Evolutionary conservation across 2,329 filamentous ascomycete genomes (phyloP).

Genomic region (Macroventuria anomochaeta): DNA sequence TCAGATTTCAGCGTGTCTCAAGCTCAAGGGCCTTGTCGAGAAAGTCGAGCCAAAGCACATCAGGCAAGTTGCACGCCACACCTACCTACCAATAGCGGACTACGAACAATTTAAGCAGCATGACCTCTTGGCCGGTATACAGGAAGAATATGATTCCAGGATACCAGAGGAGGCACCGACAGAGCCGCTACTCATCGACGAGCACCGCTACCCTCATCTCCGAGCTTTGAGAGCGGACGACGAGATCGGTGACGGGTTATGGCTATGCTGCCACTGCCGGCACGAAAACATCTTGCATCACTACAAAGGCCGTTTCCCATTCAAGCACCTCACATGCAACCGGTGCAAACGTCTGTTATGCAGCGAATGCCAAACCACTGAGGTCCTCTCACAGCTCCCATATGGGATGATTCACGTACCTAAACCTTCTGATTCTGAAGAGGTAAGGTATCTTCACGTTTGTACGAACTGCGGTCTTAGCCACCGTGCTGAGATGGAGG

Average conservation of each 20-base stretch:
- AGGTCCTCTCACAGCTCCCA: slow-evolving; percentile 20
- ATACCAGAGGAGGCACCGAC: slow-evolving; percentile 19
- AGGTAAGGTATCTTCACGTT: slow-evolving; percentile 22
- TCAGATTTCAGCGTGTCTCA: not conserved
- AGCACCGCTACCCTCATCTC: slow-evolving; percentile 20
- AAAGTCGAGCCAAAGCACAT: not conserved
- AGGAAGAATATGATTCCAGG: slow-evolving; percentile 11
- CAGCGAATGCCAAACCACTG: slow-evolving; percentile 15
- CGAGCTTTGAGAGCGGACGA: slow-evolving; percentile 20
- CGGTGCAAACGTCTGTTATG: slow-evolving; percentile 14
- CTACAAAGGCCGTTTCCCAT: slow-evolving; percentile 19
- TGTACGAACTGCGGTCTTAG: slow-evolving; percentile 21
- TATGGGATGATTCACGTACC: slow-evolving; percentile 19
- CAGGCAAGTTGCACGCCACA: not conserved
- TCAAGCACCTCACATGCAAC: slow-evolving; percentile 19
- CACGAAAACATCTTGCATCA: slow-evolving; percentile 25
- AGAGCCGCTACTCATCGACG: slow-evolving; percentile 14
- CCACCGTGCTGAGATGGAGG: slow-evolving; percentile 24
- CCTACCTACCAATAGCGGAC: not conserved
- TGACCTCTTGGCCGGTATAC: not conserved
- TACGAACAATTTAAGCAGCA: not conserved
- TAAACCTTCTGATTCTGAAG: not conserved
- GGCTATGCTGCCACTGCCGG: slow-evolving; percentile 24
- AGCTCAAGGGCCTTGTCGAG: not conserved
- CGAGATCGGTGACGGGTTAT: slow-evolving; percentile 25